Conservation (phyloP, 257 asterid species). For the Oldenlandia corymbosa region DNA sequence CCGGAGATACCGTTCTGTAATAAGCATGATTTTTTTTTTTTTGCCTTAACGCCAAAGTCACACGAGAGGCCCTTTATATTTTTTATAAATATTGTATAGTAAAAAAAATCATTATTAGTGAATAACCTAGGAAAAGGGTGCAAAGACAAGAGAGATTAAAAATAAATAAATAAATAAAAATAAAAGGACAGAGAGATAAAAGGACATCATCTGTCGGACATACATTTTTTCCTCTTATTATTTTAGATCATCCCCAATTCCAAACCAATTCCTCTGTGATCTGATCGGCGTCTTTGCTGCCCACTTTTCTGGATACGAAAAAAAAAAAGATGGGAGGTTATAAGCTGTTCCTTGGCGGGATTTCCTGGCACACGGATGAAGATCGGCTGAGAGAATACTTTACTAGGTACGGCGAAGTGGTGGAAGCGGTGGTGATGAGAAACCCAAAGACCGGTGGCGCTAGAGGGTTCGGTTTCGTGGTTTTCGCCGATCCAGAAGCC, state of each 20-base stretch:
- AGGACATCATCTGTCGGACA: slow-evolving; percentile 51
- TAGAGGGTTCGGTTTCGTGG: slow-evolving; percentile 82
- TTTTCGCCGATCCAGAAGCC: slow-evolving; percentile 58
- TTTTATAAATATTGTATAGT: too few species aligned
- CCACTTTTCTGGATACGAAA: slow-evolving; percentile 52
- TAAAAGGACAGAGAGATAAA: slow-evolving; percentile 47
- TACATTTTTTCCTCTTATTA: slow-evolving; percentile 47
- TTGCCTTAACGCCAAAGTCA: too few species aligned
- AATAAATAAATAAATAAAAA: too few species aligned
- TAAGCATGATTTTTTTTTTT: too few species aligned
- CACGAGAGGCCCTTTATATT: too few species aligned
- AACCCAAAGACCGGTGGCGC: slow-evolving; percentile 80
- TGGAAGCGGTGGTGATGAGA: slow-evolving; percentile 82
- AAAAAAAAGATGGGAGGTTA: slow-evolving; percentile 76
- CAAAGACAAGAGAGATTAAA: slow-evolving; percentile 36
- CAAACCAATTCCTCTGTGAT: slow-evolving; percentile 30
- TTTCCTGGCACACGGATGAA: slow-evolving; percentile 96
- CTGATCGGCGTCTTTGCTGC: slow-evolving; percentile 58
- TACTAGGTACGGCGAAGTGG: slow-evolving; percentile 59
- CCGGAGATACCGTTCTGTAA: too few species aligned
- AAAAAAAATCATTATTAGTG: too few species aligned
- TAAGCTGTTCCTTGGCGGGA: slow-evolving; percentile 85
- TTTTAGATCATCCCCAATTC: slow-evolving; percentile 39
- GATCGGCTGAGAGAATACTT: slow-evolving; percentile 72
- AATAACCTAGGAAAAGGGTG: slow-evolving; percentile 49